Evolutionary conservation across 768 basidiomycete species (phyloP), one percentile per base, ranked within the genome.

Genomic region (Boletus rufocinnamomeus): DNA sequence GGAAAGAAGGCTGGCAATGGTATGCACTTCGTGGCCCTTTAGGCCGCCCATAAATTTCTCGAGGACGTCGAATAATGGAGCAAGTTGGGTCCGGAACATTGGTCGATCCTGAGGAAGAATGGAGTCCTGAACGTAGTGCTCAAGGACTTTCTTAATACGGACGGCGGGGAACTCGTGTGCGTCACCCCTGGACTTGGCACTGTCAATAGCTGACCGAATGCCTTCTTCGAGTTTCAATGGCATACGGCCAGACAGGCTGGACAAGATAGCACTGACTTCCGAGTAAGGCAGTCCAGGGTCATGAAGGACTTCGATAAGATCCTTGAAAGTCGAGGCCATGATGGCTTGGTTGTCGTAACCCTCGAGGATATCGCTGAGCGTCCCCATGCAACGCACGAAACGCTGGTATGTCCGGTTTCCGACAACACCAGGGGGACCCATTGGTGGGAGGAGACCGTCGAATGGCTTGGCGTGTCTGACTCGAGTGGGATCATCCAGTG

Each of bases 391-490:
- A 64, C 84, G 84, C 53, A 83, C 78, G 57, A 93, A 84, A 58
- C 84, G 85, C 72, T 99, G 97, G 71, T 97, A 88, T 40, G 93
- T 84, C 77, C 95, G 96, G 77, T 83, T 90, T 47, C 95, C 95
- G 60, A 89, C 76, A 58, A 96, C 87, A 58, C 84, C 86, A 44
- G 95, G 95, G 32, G 85, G 78, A 28, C 96, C 97, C 83, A 95
- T 87, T 19, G 84, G 66, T 17, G 96, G 93, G 13, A 98, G 84
- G 45, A 95, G 88, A 53, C 94, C 95, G 68, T 98, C 95, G 72
- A 98, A 98, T 2, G 96, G 96, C 76, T 96, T 98, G 58, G 97
- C 96, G 70, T 98, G 96, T 71, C 93, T 97, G 70, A 98, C 97
- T 56, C 94, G 93, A 57, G 85, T 83, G 40, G 96, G 97, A 72